Conservation (phyloP, 2,329 filamentous ascomycete species). For the Monilinia fructicola region DNA sequence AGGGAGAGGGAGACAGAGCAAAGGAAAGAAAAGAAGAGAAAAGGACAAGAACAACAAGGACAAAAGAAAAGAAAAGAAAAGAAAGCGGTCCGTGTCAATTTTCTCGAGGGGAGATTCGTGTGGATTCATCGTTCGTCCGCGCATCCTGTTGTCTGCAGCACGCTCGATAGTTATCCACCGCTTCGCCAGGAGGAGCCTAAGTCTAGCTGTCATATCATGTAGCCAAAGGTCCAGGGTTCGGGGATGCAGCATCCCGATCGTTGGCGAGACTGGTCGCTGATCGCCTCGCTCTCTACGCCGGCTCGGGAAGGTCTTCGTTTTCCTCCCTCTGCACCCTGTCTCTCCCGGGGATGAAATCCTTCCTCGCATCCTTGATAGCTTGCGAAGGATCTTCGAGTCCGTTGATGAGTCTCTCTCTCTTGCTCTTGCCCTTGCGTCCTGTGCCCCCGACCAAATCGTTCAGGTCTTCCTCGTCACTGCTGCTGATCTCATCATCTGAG, state of each 20-base stretch:
- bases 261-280: neutral
- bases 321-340: conserved; percentile 31
- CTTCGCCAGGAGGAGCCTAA: neutral
- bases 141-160: too few relatives aligned
- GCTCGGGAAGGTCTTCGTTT: conserved; percentile 26
- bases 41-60: too few relatives aligned
- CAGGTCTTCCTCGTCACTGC: conserved; percentile 42
- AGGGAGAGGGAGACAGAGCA: too few relatives aligned
- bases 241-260: accelerated
- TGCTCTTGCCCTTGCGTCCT: conserved; percentile 46
- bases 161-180: neutral
- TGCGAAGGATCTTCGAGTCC: conserved; percentile 41
- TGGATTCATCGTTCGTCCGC: too few relatives aligned
- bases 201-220: neutral
- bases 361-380: conserved; percentile 28
- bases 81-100: too few relatives aligned
- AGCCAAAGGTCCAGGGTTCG: neutral
- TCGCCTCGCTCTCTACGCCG: neutral
- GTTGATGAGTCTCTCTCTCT: conserved; percentile 53
- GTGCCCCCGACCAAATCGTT: conserved; percentile 21
- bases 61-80: too few relatives aligned
- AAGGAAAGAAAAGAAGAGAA: too few relatives aligned
- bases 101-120: too few relatives aligned
- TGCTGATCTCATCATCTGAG: conserved; percentile 42
- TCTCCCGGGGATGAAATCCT: conserved; percentile 30